These are phyloP conservation scores for Lunularia cruciata DNA, from an alignment of 225 moss, liverwort and hornwort genomes.

Conservation along the genomic window DNA sequence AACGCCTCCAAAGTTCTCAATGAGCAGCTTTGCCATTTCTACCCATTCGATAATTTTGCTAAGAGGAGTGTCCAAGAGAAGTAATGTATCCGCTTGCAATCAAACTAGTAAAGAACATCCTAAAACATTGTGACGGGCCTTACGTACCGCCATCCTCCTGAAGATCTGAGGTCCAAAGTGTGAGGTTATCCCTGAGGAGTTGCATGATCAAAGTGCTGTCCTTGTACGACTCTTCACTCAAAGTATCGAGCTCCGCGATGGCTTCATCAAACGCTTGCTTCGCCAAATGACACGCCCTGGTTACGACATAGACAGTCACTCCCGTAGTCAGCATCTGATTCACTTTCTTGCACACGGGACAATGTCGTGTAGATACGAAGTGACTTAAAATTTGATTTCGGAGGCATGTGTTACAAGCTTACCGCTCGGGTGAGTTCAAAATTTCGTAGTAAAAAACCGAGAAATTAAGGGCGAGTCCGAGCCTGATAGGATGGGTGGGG, in stretches of 20 bases:
- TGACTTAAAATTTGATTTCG: not conserved
- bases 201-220: conserved; percentile 54
- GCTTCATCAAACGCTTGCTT: conserved; percentile 56
- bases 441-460: conserved; percentile 54
- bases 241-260: conserved; percentile 47
- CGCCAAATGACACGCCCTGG: conserved; percentile 48
- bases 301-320: not conserved
- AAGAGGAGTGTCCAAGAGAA: not conserved
- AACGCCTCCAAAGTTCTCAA: too few relatives aligned
- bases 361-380: not conserved
- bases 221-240: conserved; percentile 53
- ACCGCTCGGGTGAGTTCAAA: conserved; percentile 49
- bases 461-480: conserved; percentile 46
- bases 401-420: not conserved
- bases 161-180: conserved; percentile 50
- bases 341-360: not conserved
- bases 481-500: conserved; percentile 49
- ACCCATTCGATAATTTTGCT: too few relatives aligned
- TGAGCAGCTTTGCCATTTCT: too few relatives aligned
- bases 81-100: not conserved
- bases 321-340: too few relatives aligned
- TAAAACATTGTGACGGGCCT: too few relatives aligned
- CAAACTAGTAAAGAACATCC: too few relatives aligned
- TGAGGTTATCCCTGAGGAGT: conserved; percentile 49
- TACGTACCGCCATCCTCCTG: conserved; percentile 50